Evolutionary conservation across 1,284 basidiomycete genomes (phyloP).

Genomic region (Ganoderma lucidum): DNA sequence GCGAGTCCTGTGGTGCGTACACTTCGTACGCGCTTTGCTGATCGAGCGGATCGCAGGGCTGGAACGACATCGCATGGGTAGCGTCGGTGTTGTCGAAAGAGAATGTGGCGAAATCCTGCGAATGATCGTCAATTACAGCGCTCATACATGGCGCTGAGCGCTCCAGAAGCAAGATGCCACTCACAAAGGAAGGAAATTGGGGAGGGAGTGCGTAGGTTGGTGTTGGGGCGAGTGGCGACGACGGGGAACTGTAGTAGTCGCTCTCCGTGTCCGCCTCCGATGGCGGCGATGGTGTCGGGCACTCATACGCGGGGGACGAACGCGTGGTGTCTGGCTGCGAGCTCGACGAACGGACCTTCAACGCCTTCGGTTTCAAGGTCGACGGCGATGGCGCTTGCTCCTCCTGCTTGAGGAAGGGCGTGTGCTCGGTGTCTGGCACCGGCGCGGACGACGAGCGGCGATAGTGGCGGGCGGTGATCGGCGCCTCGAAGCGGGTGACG

Average conservation of each 20-base stretch:
- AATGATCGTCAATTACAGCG: constrained; percentile 33
- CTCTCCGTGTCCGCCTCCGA: constrained; percentile 35
- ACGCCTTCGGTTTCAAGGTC: constrained; percentile 24
- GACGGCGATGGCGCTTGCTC: constrained; percentile 29
- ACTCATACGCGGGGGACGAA: constrained; percentile 25
- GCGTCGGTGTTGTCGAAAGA: constrained; percentile 48
- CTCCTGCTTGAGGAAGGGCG: constrained; percentile 37
- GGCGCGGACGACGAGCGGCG: constrained; percentile 59
- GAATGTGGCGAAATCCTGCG: constrained; percentile 56
- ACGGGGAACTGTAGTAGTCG: constrained; percentile 39
- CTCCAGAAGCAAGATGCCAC: constrained; percentile 33
- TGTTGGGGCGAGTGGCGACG: constrained; percentile 33
- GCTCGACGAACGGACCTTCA: constrained; percentile 43
- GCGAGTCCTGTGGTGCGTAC: constrained; percentile 28
- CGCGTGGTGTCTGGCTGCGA: constrained; percentile 41
- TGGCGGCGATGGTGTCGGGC: constrained; percentile 31
- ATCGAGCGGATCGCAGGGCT: constrained; percentile 43
- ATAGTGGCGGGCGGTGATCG: constrained; percentile 70
- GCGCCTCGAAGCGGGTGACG: constrained; percentile 74
- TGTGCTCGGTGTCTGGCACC: constrained; percentile 43
- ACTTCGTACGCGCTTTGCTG: constrained; percentile 30
- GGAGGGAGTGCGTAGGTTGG: constrained; percentile 43
- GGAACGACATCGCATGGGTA: constrained; percentile 35
- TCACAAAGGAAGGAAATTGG: constrained; percentile 57
- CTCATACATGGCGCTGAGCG: not conserved